Base-by-base conservation (phyloP, 225 moss, liverwort and hornwort genomes). In the Polytrichum formosum region DNA sequence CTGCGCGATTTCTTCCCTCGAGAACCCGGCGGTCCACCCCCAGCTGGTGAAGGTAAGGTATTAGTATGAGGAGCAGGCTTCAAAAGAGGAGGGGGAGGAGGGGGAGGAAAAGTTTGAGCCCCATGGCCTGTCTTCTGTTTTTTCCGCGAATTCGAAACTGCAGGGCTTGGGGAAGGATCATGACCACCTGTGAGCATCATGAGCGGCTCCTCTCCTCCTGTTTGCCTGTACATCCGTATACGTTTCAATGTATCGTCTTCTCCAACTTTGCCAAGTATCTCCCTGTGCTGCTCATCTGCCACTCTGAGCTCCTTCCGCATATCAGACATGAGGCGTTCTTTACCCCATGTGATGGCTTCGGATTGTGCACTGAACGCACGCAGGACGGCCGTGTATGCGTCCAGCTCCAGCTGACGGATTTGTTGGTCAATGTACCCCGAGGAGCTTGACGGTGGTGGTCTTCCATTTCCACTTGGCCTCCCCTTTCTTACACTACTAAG, bases 301-400 rank as follows among this genome's bases (percentile, higher is more conserved):
- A 91, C 84, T 64, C 89, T 83, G 9, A 91, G 79, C 73, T 91
- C 91, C 68, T 86, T 88, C 59, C 91, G 72, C 31, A 89, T 69
- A 26, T 91, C 84, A 4, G 89, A 84, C 81, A 91, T 89, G 25
- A 91, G 86, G 53, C 72, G 56, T 69, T 89, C 89, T 66, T 89
- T 91, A 26, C 76, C 71, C 91, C 91, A 91, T 5, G 91, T 77
- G 61, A 91, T 79, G 61, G 61, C 70, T 55, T 89, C 91, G 13
- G 91, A 84, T 73, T 91, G 91, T 37, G 91, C 89, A 35, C 84
- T 78, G 65, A 91, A 91, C 63, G 91, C 91, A 37, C 86, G 80
- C 7, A 91, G 76, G 29, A 91, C 79, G 8, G 86, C 82, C 2
- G 84, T 84, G 71, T 91, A 91, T 2, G 91, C 91, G 73, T 91